phyloP scores from a whole-genome alignment of 1,139 yeast genomes.

The Zygosaccharomyces sapae region DNA sequence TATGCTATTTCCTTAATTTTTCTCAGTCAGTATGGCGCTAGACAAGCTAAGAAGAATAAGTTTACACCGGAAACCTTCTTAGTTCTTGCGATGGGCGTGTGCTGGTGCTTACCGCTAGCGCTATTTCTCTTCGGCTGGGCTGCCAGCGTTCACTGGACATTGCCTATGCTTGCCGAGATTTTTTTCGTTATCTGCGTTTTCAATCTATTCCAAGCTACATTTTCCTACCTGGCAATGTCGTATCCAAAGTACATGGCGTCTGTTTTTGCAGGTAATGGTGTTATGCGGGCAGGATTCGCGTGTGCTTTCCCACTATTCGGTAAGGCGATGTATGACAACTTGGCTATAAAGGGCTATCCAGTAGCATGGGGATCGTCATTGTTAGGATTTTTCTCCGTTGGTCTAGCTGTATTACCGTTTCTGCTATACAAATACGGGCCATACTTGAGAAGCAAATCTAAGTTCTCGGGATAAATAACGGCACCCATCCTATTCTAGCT shows the following conservation, averaged over 20 bases:
- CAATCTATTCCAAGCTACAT: constrained; percentile 40
- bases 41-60: constrained; percentile 32
- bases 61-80: constrained; percentile 43
- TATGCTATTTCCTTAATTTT: constrained; percentile 15
- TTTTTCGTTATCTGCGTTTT: constrained; percentile 41
- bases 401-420: constrained; percentile 47
- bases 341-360: constrained; percentile 46
- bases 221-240: constrained; percentile 33
- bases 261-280: constrained; percentile 54
- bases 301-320: constrained; percentile 64
- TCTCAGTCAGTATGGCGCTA: constrained; percentile 14
- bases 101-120: constrained; percentile 43
- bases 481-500: neutral
- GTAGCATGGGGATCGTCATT: constrained; percentile 55
- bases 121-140: constrained; percentile 52
- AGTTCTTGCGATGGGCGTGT: constrained; percentile 45
- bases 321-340: constrained; percentile 45
- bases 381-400: constrained; percentile 43
- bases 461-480: constrained; percentile 35
- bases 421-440: constrained; percentile 49
- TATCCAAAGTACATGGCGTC: constrained; percentile 50
- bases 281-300: constrained; percentile 51
- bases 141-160: constrained; percentile 44
- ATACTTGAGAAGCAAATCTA: constrained; percentile 46
- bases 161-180: constrained; percentile 42